Evolutionary conservation across 2,329 filamentous ascomycete species (phyloP).

Genomic region (Albophoma yamanashiensis): DNA sequence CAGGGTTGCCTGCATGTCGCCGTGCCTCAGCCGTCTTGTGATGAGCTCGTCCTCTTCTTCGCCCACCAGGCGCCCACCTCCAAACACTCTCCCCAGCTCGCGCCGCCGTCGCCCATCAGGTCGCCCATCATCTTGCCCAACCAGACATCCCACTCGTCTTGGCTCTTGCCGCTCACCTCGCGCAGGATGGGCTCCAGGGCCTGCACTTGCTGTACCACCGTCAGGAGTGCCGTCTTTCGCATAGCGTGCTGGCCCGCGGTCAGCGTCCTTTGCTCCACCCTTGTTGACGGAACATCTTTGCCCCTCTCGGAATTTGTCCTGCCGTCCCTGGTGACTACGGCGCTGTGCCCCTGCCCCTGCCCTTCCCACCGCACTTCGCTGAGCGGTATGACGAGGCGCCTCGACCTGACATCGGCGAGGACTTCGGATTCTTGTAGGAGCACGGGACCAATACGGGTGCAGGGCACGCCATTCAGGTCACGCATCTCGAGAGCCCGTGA

Average conservation of each 20-base stretch:
- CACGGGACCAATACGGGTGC: slow-evolving; percentile 63
- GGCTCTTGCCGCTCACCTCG: slow-evolving; percentile 74
- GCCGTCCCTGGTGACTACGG: slow-evolving; percentile 44
- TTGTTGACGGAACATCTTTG: slow-evolving; percentile 22
- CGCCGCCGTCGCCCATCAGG: slow-evolving; percentile 67
- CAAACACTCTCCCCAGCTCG: slow-evolving; percentile 75
- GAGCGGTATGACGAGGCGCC: slow-evolving; percentile 76
- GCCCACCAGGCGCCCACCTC: slow-evolving; percentile 83
- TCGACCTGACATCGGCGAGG: slow-evolving; percentile 58
- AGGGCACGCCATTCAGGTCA: slow-evolving; percentile 64
- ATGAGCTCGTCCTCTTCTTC: slow-evolving; percentile 47
- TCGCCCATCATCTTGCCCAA: slow-evolving; percentile 78
- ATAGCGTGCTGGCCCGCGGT: slow-evolving; percentile 62
- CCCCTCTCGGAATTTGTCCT: slow-evolving; percentile 49
- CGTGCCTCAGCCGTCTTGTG: not conserved
- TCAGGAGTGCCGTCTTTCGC: slow-evolving; percentile 68
- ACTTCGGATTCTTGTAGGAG: slow-evolving; percentile 71
- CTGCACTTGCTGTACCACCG: slow-evolving; percentile 74
- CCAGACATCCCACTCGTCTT: slow-evolving; percentile 90
- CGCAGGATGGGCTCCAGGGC: slow-evolving; percentile 73
- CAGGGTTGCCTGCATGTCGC: not conserved
- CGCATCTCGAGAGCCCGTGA: slow-evolving; percentile 62
- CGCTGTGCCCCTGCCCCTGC: slow-evolving; percentile 57
- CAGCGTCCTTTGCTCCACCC: slow-evolving; percentile 37
- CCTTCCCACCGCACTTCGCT: slow-evolving; percentile 81